Evolutionary conservation across 495 filamentous ascomycete genomes (phyloP).

Genomic region (Penicillium argentinense): DNA sequence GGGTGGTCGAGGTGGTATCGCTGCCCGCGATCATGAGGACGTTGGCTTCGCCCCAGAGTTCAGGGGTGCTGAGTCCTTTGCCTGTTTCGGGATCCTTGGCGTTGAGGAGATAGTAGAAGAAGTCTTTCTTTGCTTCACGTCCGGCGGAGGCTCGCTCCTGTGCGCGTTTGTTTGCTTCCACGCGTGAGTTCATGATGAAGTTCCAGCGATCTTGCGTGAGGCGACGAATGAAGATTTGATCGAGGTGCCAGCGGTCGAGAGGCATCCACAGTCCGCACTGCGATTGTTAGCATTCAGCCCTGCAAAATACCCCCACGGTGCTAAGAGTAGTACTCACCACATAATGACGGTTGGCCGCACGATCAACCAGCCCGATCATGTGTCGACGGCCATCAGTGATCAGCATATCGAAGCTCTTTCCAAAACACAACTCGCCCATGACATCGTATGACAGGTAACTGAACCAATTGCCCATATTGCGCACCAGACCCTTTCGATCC

Average conservation of each 20-base stretch:
- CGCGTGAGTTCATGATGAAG: slow-evolving; percentile 60
- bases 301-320: not conserved
- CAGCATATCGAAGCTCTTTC: slow-evolving; percentile 59
- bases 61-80: slow-evolving; percentile 61
- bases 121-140: slow-evolving; percentile 62
- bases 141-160: slow-evolving; percentile 44
- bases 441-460: slow-evolving; percentile 54
- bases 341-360: slow-evolving; percentile 53
- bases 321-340: slow-evolving; percentile 38
- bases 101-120: slow-evolving; percentile 59
- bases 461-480: slow-evolving; percentile 53
- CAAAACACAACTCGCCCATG: slow-evolving; percentile 54
- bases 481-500: slow-evolving; percentile 26
- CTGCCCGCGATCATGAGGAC: slow-evolving; percentile 58
- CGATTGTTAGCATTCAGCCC: not conserved
- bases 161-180: slow-evolving; percentile 56
- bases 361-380: slow-evolving; percentile 50
- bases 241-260: slow-evolving; percentile 52
- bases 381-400: slow-evolving; percentile 39
- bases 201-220: slow-evolving; percentile 57
- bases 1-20: slow-evolving; percentile 58
- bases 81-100: slow-evolving; percentile 61
- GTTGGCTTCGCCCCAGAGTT: slow-evolving; percentile 72
- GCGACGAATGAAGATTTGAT: slow-evolving; percentile 57
- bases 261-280: slow-evolving; percentile 62